Base-by-base conservation (phyloP, 768 basidiomycete genomes). In the Mycena albidolilacea region DNA sequence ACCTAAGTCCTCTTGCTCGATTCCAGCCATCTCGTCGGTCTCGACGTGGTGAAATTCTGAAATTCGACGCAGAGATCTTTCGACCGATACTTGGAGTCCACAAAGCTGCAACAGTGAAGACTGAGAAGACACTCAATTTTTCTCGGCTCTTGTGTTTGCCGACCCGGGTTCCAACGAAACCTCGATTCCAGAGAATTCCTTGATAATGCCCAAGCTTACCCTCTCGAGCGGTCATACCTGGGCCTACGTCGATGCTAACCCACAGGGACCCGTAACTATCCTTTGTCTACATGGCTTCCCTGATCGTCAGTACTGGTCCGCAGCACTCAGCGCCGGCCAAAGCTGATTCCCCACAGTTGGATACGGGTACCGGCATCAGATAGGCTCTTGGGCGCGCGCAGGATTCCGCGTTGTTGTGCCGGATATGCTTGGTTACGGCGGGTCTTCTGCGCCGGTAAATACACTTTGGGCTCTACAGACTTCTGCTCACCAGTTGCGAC, bases 211-310 rank as follows among this genome's bases (percentile, higher is more conserved):
- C 19, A 48, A 48, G 37, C 35, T 67, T 4, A 61, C 44, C 0
- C 71, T 72, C 11, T 67, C 70, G 15, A 75, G 71, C 55, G 75
- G 75, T 8, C 59, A 73, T 39, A 72, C 68, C 21, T 75, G 71
- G 71, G 69, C 67, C 46, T 72, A 52, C 35, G 65, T 75, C 52
- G 75, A 75, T 59, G 75, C 71, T 30, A 75, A 86, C 73, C 80
- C 84, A 15, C 78, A 82, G 39, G 77, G 82, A 21, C 84, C 83
- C 8, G 82, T 83, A 1, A 90, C 93, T 2, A 73, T 95, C 8
- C 84, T 95, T n/a, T 92, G 92, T 78, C 73, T 95, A 19, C 95
- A 96, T 78, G 94, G 95, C 1, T 95, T 95, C 79, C 94, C 95
- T 15, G 95, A 95, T 78, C 79, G 85, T 43, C 87, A 85, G 87